phyloP scores from a whole-genome alignment of 2,329 filamentous ascomycete genomes.

The Ophiosphaerella herpotricha region DNA sequence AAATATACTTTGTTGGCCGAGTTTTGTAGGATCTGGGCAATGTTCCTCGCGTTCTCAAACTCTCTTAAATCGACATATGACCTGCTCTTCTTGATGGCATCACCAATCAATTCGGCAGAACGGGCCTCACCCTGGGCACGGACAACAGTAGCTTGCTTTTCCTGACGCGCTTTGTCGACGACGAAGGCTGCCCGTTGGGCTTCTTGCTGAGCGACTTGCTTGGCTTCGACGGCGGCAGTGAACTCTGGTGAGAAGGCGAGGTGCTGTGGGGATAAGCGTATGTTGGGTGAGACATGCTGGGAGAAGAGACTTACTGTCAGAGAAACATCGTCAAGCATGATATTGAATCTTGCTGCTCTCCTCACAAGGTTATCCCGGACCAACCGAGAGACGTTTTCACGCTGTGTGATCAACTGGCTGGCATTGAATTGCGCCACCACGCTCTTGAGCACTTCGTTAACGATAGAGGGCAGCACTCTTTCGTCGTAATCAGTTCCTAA shows the following conservation, averaged over 20 bases:
- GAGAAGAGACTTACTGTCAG: conserved; percentile 71
- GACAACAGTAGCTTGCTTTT: conserved; percentile 99
- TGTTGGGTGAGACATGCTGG: background rate
- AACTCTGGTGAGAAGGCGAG: conserved; percentile 72
- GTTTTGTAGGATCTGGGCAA: conserved; percentile 88
- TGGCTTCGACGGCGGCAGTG: conserved; percentile 70
- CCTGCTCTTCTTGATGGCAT: conserved; percentile 99
- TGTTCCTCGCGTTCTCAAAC: conserved; percentile 92
- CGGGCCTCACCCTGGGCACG: conserved; percentile 98
- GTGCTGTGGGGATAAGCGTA: conserved; percentile 53
- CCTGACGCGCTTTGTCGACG: conserved; percentile 97
- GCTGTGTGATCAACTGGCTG: conserved; percentile 96
- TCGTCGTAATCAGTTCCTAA: conserved; percentile 96
- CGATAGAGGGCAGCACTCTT: conserved; percentile 95
- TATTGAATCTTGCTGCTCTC: conserved; percentile 94
- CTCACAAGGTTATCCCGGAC: conserved; percentile 91
- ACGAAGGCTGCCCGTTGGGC: conserved; percentile 96
- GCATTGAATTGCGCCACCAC: conserved; percentile 99
- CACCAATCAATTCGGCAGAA: conserved; percentile 95
- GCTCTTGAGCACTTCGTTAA: conserved; percentile 98
- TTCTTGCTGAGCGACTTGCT: conserved; percentile 80
- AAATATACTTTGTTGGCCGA: conserved; percentile 92
- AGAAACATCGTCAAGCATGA: conserved; percentile 95
- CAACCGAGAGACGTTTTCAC: conserved; percentile 90
- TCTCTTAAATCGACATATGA: conserved; percentile 96